Evolutionary conservation across 1,139 yeast genomes (phyloP).

Genomic region (Debaryomyces subglobosus): DNA sequence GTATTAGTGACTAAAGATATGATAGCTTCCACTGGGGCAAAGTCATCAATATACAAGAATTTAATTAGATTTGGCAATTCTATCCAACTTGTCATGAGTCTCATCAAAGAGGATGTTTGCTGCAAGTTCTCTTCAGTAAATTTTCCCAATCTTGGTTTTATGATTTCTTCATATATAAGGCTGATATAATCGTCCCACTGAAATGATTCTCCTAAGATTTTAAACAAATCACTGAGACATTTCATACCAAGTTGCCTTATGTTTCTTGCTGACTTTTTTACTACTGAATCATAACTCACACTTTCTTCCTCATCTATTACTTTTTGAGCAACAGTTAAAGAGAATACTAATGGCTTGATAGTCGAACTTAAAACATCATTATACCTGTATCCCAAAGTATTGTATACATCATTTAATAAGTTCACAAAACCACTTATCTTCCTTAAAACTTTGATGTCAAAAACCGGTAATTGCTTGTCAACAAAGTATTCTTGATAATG

Average conservation of each 20-base stretch:
- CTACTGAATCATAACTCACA: conserved; percentile 24
- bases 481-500: conserved; percentile 41
- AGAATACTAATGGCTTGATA: conserved; percentile 62
- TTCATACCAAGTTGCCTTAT: conserved; percentile 66
- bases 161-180: conserved; percentile 53
- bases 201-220: conserved; percentile 46
- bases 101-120: conserved; percentile 78
- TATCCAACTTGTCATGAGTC: conserved; percentile 68
- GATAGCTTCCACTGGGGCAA: conserved; percentile 57
- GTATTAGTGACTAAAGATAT: conserved; percentile 55
- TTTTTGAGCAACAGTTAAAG: conserved; percentile 58
- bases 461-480: conserved; percentile 17
- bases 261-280: conserved; percentile 51
- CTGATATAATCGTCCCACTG: conserved; percentile 62
- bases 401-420: conserved; percentile 64
- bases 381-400: conserved; percentile 63
- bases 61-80: conserved; percentile 48
- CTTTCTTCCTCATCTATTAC: conserved; percentile 29
- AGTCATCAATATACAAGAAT: conserved; percentile 60
- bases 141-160: conserved; percentile 65
- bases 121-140: conserved; percentile 81
- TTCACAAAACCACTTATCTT: conserved; percentile 73
- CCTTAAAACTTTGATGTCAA: conserved; percentile 39
- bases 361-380: conserved; percentile 52
- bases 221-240: conserved; percentile 55